Evolutionary conservation across 2,329 filamentous ascomycete species (phyloP).

Genomic region (Sporothrix humicola): DNA sequence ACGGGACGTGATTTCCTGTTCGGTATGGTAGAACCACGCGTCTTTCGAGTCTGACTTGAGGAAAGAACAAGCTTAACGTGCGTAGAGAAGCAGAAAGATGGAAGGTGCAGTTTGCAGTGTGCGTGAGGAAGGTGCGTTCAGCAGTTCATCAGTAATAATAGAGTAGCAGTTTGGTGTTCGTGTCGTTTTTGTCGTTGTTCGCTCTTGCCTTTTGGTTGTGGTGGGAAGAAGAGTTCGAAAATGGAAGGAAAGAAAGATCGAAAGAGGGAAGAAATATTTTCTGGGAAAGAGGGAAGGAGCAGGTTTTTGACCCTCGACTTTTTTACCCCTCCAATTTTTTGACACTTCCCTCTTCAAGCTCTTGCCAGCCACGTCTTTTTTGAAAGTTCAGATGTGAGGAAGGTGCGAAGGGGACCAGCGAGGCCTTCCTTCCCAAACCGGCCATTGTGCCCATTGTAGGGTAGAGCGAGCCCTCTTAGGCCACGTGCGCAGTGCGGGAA

Average conservation of each 20-base stretch:
- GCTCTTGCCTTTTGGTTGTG: slow-evolving; percentile 9
- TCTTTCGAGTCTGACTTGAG: background rate
- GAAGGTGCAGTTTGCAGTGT: background rate
- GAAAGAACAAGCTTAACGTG: slow-evolving; percentile 31
- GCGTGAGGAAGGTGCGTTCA: slow-evolving; percentile 32
- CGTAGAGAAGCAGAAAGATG: background rate
- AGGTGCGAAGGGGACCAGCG: slow-evolving; percentile 22
- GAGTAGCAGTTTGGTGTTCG: background rate
- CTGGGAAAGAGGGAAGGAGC: background rate
- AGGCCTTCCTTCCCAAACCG: slow-evolving; percentile 26
- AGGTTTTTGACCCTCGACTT: background rate
- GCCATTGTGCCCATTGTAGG: slow-evolving; percentile 19
- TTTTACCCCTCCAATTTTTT: background rate
- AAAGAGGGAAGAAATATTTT: background rate
- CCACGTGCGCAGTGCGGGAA: slow-evolving; percentile 9
- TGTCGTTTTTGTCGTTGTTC: background rate
- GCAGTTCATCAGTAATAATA: too few species aligned
- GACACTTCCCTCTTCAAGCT: background rate
- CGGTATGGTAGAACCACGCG: background rate
- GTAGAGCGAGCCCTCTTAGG: background rate
- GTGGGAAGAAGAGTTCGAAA: background rate
- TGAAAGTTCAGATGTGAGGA: slow-evolving; percentile 17
- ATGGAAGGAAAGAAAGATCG: background rate
- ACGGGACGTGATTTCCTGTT: slow-evolving; percentile 9
- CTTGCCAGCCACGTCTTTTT: background rate